phyloP scores from a whole-genome alignment of 371 early-diverging fungal species.

The Syncephalis plumigaleata region DNA sequence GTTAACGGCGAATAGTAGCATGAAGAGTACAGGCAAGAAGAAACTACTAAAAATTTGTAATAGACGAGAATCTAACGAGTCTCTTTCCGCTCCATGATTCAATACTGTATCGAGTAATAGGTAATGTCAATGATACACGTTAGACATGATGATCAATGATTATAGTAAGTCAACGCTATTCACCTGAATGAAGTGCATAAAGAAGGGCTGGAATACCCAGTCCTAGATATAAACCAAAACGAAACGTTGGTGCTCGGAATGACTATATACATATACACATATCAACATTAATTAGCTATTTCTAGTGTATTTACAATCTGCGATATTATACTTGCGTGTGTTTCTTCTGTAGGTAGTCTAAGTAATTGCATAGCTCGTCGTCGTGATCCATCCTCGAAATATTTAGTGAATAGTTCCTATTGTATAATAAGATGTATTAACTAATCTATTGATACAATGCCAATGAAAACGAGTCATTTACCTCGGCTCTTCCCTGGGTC shows the following conservation, averaged over 20 bases:
- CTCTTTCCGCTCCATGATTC: slow-evolving; percentile 1
- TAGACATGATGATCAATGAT: background rate
- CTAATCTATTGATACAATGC: background rate
- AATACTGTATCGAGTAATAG: background rate
- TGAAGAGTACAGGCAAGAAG: slow-evolving; percentile 36
- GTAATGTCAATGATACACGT: background rate
- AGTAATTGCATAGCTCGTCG: slow-evolving; percentile 48
- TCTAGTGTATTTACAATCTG: background rate
- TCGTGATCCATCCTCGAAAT: slow-evolving; percentile 43
- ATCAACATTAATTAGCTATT: background rate
- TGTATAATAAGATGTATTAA: too few relatives aligned
- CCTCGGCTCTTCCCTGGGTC: slow-evolving; percentile 36
- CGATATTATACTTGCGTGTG: slow-evolving; percentile 8
- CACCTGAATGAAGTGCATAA: slow-evolving; percentile 13
- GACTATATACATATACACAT: slow-evolving; percentile 9
- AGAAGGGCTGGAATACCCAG: slow-evolving; percentile 28
- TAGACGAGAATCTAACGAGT: slow-evolving; percentile 19
- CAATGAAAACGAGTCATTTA: slow-evolving; percentile 6
- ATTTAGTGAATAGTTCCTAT: slow-evolving; percentile 28
- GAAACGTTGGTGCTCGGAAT: slow-evolving; percentile 12
- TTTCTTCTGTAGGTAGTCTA: slow-evolving; percentile 29
- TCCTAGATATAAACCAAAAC: slow-evolving; percentile 37
- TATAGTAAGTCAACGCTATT: background rate
- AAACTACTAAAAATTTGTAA: slow-evolving; percentile 51
- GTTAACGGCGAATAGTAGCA: slow-evolving; percentile 44